These are phyloP conservation scores for Pseudogymnoascus sp. DNA, from an alignment of 2,329 filamentous ascomycete genomes.

Conservation along the genomic window DNA sequence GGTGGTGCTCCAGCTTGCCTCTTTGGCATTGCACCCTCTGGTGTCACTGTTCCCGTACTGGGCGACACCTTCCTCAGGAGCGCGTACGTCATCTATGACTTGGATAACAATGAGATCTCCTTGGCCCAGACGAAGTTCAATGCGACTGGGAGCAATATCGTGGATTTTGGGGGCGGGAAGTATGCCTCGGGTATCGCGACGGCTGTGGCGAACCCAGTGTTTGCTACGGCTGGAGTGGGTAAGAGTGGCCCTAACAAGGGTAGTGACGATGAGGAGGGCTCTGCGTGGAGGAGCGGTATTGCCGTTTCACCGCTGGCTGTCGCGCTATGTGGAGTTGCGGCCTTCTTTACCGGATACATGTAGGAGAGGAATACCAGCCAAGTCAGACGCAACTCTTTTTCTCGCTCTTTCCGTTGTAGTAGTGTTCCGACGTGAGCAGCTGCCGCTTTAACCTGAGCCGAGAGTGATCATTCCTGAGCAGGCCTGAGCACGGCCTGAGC, in stretches of 20 bases:
- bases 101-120: conserved; percentile 64
- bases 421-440: too few species aligned
- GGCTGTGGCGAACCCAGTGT: conserved; percentile 40
- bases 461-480: too few species aligned
- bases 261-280: background rate
- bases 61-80: conserved; percentile 70
- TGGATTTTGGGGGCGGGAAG: conserved; percentile 47
- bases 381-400: too few species aligned
- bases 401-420: too few species aligned
- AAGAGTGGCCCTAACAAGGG: background rate
- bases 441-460: too few species aligned
- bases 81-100: conserved; percentile 69
- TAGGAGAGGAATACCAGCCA: background rate
- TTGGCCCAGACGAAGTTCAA: conserved; percentile 62
- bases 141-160: conserved; percentile 41
- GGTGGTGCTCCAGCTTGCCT: conserved; percentile 53
- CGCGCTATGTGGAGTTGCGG: background rate
- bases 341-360: background rate
- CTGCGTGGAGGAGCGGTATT: background rate
- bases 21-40: conserved; percentile 59
- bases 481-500: too few species aligned
- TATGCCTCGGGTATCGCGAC: conserved; percentile 48
- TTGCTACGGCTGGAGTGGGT: conserved; percentile 38
- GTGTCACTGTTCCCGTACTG: conserved; percentile 50
- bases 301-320: background rate